phyloP scores from a whole-genome alignment of 148 eudicot species.

The Limonium bicolor region DNA sequence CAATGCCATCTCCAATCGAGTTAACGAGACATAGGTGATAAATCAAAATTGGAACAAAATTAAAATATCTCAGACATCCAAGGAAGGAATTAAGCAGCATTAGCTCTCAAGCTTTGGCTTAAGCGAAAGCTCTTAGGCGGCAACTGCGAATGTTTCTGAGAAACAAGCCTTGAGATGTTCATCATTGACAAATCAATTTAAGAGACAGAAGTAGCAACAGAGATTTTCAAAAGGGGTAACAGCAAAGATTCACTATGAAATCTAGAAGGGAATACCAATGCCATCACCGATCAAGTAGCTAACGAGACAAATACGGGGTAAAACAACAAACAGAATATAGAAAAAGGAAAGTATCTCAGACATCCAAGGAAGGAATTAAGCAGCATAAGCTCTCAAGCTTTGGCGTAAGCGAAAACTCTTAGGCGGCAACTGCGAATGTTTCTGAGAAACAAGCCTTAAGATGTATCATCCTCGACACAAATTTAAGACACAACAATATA shows the following conservation, averaged over 20 bases:
- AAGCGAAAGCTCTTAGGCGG: conserved; percentile 54
- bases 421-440: conserved; percentile 61
- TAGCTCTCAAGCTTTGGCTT: conserved; percentile 16
- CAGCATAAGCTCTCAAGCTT: conserved; percentile 11
- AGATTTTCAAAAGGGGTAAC: no score
- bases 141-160: conserved; percentile 3
- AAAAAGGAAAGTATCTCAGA: no score
- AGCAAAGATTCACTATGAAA: no score
- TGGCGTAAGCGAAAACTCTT: no score
- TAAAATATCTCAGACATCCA: conserved; percentile 5
- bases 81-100: conserved; percentile 5
- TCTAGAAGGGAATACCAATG: no score
- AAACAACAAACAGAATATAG: no score
- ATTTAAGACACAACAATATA: no score
- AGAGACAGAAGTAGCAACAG: no score
- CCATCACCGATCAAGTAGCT: no score
- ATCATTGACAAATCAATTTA: no score
- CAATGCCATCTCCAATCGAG: not conserved
- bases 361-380: conserved; percentile 8
- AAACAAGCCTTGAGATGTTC: conserved; percentile 4
- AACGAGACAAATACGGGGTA: no score
- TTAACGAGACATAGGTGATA: not conserved
- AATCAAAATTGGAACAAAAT: not conserved
- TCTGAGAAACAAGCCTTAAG: conserved; percentile 46
- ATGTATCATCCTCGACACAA: conserved; percentile 27